Base-by-base conservation (phyloP, 1,284 basidiomycete genomes). In the Rhizoctonia solani region DNA sequence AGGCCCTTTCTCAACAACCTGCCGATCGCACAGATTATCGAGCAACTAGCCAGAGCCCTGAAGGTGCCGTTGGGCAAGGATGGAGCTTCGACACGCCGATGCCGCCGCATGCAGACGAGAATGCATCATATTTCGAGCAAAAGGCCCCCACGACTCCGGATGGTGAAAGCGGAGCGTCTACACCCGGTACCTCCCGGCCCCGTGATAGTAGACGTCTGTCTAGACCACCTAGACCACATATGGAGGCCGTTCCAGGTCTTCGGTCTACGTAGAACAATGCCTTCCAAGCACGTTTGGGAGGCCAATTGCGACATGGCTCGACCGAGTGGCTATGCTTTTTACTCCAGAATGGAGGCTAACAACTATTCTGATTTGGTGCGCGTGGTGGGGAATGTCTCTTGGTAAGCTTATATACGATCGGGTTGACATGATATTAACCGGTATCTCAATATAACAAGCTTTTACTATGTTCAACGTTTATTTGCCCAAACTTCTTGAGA, bases 391-490 rank as follows among this genome's bases (percentile, higher is more conserved):
- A 0, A 90, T 93, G 87, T 83, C 89, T 1, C 80, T 95, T 30
- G 89, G 91, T 92, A 70, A 69, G 88, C 77, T 23, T 16, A 39
- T 39, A 23, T 46, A 11, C 16, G 30, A 30, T 13, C 23, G n/a
- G 29, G 19, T 9, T 14, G 29, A 19, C 23, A 1, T 27, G 19
- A 41, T n/a, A 9, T 9, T 30, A 25, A 23, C 5, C 63, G 37
- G 23, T 37, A 32, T 42, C 37, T 39, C 74, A n/a, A n/a, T n/a
- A n/a, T n/a, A n/a, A n/a, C n/a, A n/a, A 89, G 93, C 88, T 1
- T 95, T 87, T 74, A 98, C 93, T 5, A 96, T 96, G 87, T 98
- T 98, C 80, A 99, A 98, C 74, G 94, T 97, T 13, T 98, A 90
- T 77, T 82, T 98, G 21, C 96, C 96, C 0, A 94, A 94, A 73